Base-by-base conservation (phyloP, 2,329 filamentous ascomycete species). In the Bertia moriformis region DNA sequence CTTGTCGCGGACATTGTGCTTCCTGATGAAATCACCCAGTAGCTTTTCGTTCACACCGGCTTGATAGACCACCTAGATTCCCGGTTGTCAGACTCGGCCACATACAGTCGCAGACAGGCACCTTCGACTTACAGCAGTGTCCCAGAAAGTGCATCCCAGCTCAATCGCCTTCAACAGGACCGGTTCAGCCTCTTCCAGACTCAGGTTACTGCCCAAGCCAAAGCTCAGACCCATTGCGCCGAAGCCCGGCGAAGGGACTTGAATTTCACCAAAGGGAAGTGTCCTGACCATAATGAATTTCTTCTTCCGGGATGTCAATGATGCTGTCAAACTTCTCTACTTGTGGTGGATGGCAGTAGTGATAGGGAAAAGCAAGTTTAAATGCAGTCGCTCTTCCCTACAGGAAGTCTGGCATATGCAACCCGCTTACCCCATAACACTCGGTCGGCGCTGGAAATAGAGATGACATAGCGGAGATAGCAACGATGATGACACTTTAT, bases 141-240 rank as follows among this genome's bases (percentile, higher is more conserved):
- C 60, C 59, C 60, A 62, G 42, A 62, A 65, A 1, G 60, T 65
- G 42, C 61, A 65, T 3, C 62, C 62, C 0, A 65, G 45, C 38
- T 65, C 60, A 40, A 68, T 55, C 0, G 66, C 66, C 43, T 69
- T 69, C 18, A 67, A 43, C 0, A 69, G 51, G 0, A 68, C 63
- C 12, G 63, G 64, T 43, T 68, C 65, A 3, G 65, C 63, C 45
- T 68, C 45, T 39, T 67, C 62, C 1, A 57, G 46, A 19, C 44
- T 60, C 3, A 67, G 45, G 41, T 64, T 61, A 27, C 38, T 56
- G 3, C 65, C 64, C 15, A 67, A 36, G 3, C 56, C 61, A 41
- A 58, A 60, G 43, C 54, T 65, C 12, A 68, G 46, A 4, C 66
- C 66, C 65, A 69, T 69, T 10, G 63, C 63, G 15, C 66, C 65